These are phyloP conservation scores for Talaromyces rugulosus DNA, from an alignment of 2,329 filamentous ascomycete genomes.

Conservation along the genomic window DNA sequence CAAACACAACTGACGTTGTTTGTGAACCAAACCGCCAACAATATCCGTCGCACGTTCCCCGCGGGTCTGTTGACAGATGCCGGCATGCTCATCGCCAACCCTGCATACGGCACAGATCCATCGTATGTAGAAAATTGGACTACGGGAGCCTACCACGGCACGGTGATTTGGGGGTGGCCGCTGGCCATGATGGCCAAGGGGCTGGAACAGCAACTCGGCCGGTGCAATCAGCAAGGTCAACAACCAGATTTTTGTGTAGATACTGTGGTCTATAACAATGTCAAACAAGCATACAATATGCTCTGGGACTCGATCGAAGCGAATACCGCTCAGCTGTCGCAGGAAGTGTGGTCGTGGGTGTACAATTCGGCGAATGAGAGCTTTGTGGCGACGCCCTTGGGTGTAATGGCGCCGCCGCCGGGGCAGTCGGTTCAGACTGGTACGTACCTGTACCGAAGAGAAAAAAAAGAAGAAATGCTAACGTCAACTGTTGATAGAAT, in stretches of 20 bases:
- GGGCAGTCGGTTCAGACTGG: slow-evolving; percentile 38
- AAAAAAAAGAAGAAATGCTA: background rate
- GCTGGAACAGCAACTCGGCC: slow-evolving; percentile 52
- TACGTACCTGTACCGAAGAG: slow-evolving; percentile 13
- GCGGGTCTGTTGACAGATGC: slow-evolving; percentile 54
- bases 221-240: slow-evolving; percentile 36
- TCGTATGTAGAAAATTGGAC: slow-evolving; percentile 51
- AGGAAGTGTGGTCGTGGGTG: slow-evolving; percentile 62
- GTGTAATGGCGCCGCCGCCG: slow-evolving; percentile 46
- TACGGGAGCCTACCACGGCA: slow-evolving; percentile 59
- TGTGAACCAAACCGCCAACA: slow-evolving; percentile 54
- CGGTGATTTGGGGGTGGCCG: slow-evolving; percentile 63
- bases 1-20: slow-evolving; percentile 54
- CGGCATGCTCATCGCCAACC: slow-evolving; percentile 59
- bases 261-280: slow-evolving; percentile 38
- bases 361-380: slow-evolving; percentile 41
- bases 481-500: slow-evolving; percentile 32
- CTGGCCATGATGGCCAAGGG: slow-evolving; percentile 62
- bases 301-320: slow-evolving; percentile 60
- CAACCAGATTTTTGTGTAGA: slow-evolving; percentile 52
- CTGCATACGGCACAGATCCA: slow-evolving; percentile 50
- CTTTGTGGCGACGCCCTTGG: slow-evolving; percentile 50
- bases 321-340: slow-evolving; percentile 50
- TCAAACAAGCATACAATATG: slow-evolving; percentile 53
- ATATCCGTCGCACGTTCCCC: slow-evolving; percentile 56